A percentile compares a stretch with the other conserved stretches of the same genome.
phyloP scores from a whole-genome alignment of 2,329 filamentous ascomycete genomes.

The Zopfia rhizophila region DNA sequence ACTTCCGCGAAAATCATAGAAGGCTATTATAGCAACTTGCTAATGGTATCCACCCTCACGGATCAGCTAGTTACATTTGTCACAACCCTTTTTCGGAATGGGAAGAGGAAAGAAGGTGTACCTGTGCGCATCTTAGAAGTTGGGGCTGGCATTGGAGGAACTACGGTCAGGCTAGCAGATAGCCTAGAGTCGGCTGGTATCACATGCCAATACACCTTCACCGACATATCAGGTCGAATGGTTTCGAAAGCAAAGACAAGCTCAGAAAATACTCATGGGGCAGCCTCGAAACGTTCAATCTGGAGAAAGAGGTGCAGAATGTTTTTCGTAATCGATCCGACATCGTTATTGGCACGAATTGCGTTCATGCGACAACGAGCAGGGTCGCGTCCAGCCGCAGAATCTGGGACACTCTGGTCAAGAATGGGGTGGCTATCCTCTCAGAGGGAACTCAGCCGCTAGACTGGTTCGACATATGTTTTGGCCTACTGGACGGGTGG shows the following conservation, averaged over 20 bases:
- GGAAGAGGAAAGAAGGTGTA: not conserved
- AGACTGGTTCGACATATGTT: constrained; percentile 30
- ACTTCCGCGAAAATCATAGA: constrained; percentile 22
- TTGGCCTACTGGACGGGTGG: constrained; percentile 36
- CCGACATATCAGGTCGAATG: constrained; percentile 11
- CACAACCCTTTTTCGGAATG: not conserved
- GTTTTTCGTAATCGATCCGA: constrained; percentile 16
- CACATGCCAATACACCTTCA: constrained; percentile 13
- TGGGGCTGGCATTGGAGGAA: constrained; percentile 53
- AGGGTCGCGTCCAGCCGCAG: constrained; percentile 12
- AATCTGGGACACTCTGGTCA: constrained; percentile 19
- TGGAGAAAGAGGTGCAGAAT: constrained; percentile 9
- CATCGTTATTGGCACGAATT: constrained; percentile 28
- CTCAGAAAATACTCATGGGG: constrained; percentile 1
- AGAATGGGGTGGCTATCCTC: constrained; percentile 23
- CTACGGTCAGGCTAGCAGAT: constrained; percentile 43
- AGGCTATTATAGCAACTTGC: constrained; percentile 26
- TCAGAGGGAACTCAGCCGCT: constrained; percentile 25
- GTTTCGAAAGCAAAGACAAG: constrained; percentile 9
- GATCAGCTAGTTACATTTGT: constrained; percentile 15
- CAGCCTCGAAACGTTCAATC: constrained; percentile 15
- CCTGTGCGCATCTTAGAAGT: constrained; percentile 44
- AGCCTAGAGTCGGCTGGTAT: constrained; percentile 28
- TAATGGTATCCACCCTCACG: constrained; percentile 29
- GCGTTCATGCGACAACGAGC: constrained; percentile 30